phyloP scores from a whole-genome alignment of 139 green algal species.

The Closterium sp. region DNA sequence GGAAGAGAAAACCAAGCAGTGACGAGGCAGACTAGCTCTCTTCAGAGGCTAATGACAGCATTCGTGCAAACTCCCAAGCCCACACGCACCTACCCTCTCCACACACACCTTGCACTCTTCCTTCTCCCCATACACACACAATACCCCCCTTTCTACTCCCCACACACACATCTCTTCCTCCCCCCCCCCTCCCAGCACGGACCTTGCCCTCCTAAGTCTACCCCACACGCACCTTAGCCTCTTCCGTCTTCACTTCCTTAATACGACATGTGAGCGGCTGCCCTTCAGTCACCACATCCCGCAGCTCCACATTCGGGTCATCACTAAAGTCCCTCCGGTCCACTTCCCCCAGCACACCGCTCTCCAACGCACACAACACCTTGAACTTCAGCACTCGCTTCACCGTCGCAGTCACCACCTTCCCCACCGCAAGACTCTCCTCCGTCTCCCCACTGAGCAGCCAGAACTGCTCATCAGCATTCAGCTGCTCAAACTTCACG shows the following conservation, averaged over 20 bases:
- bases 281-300: constrained; percentile 1
- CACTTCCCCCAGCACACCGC: constrained; percentile 29
- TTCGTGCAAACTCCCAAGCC: too few species aligned
- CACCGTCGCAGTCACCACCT: constrained; percentile 40
- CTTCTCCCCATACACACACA: too few species aligned
- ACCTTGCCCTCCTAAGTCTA: too few species aligned
- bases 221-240: background rate
- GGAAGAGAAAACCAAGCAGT: too few species aligned
- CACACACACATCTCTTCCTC: too few species aligned
- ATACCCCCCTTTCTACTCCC: too few species aligned
- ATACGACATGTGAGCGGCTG: constrained; percentile 27
- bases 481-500: constrained; percentile 11
- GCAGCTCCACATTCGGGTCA: constrained; percentile 15
- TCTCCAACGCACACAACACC: constrained; percentile 42
- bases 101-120: too few species aligned
- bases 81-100: too few species aligned
- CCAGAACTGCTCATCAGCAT: constrained; percentile 36
- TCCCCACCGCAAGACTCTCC: constrained; percentile 24
- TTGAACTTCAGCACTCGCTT: background rate
- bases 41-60: too few species aligned
- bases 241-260: constrained; percentile 20
- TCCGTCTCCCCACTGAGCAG: constrained; percentile 42
- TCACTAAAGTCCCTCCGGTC: constrained; percentile 37
- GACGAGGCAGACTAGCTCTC: too few species aligned
- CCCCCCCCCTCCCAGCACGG: too few species aligned